phyloP scores from a whole-genome alignment of 2,329 filamentous ascomycete genomes.

The Geosmithia morbida region DNA sequence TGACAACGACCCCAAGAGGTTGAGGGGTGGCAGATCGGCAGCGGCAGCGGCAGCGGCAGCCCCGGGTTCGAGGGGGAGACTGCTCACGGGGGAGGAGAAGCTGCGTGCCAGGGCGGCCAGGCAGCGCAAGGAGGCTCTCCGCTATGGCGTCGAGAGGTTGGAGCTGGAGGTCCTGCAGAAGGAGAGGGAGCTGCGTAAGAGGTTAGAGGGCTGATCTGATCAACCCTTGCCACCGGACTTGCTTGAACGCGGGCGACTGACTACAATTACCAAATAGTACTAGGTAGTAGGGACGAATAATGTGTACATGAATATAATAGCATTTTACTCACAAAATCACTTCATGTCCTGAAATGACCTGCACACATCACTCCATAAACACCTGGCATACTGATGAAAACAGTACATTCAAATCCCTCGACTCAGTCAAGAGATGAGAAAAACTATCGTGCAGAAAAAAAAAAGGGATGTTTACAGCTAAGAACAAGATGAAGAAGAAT shows the following conservation, averaged over 20 bases:
- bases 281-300: slow-evolving; percentile 2
- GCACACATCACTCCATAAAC: too few species aligned
- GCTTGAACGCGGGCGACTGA: too few species aligned
- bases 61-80: slow-evolving; percentile 2
- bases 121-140: slow-evolving; percentile 72
- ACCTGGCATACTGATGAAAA: too few species aligned
- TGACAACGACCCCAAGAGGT: too few species aligned
- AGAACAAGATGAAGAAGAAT: neutral
- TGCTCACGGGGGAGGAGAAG: slow-evolving; percentile 38
- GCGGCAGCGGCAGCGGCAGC: too few species aligned
- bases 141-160: slow-evolving; percentile 74
- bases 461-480: neutral
- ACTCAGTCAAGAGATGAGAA: too few species aligned
- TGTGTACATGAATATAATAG: neutral
- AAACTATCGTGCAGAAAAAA: too few species aligned
- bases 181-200: slow-evolving; percentile 42
- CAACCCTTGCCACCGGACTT: too few species aligned
- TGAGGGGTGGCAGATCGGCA: too few species aligned
- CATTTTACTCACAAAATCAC: too few species aligned
- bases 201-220: slow-evolving; percentile 21
- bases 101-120: slow-evolving; percentile 45
- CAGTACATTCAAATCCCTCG: too few species aligned
- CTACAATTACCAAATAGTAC: too few species aligned
- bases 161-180: slow-evolving; percentile 76
- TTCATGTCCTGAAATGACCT: neutral